Conservation (phyloP, 2,329 filamentous ascomycete species). For the Trichophyton schoenleinii region DNA sequence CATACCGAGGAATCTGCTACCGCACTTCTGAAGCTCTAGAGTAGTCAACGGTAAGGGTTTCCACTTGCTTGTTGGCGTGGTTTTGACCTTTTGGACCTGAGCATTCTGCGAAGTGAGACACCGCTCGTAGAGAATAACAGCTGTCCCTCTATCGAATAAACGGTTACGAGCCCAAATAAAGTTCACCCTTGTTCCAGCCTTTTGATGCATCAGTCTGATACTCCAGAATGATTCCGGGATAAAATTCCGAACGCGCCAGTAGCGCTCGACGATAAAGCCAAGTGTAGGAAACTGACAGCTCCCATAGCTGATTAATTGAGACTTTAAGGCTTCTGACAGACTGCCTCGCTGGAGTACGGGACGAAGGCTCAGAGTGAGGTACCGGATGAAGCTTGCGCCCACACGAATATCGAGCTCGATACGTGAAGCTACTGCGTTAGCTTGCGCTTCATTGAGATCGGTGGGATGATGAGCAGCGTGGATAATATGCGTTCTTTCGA, state of each 20-base stretch:
- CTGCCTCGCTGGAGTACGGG: slow-evolving; percentile 7
- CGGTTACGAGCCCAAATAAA: slow-evolving; percentile 4
- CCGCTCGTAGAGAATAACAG: slow-evolving; percentile 5
- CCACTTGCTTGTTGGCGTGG: slow-evolving; percentile 3
- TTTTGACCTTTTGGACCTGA: slow-evolving; percentile 6
- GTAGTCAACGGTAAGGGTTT: slow-evolving; percentile 6
- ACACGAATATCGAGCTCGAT: slow-evolving; percentile 8
- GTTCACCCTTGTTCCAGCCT: slow-evolving; percentile 1
- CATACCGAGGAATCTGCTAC: slow-evolving; percentile 5
- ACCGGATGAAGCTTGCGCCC: slow-evolving; percentile 7
- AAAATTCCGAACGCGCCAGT: background rate
- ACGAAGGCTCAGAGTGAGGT: slow-evolving; percentile 6
- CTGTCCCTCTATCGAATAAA: background rate
- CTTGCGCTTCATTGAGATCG: slow-evolving; percentile 7
- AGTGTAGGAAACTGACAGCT: slow-evolving; percentile 6
- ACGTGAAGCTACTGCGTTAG: slow-evolving; percentile 6
- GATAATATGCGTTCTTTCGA: slow-evolving; percentile 5
- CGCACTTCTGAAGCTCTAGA: slow-evolving; percentile 6
- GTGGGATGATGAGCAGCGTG: slow-evolving; percentile 5
- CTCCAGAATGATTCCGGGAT: slow-evolving; percentile 6
- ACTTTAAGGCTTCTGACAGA: slow-evolving; percentile 3
- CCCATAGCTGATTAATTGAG: slow-evolving; percentile 6
- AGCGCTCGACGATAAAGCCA: background rate
- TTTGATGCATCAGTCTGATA: slow-evolving; percentile 5
- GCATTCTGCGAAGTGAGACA: slow-evolving; percentile 6